Evolutionary conservation across 352 stramenopile species (phyloP).

Genomic region (Phytophthora idaei): DNA sequence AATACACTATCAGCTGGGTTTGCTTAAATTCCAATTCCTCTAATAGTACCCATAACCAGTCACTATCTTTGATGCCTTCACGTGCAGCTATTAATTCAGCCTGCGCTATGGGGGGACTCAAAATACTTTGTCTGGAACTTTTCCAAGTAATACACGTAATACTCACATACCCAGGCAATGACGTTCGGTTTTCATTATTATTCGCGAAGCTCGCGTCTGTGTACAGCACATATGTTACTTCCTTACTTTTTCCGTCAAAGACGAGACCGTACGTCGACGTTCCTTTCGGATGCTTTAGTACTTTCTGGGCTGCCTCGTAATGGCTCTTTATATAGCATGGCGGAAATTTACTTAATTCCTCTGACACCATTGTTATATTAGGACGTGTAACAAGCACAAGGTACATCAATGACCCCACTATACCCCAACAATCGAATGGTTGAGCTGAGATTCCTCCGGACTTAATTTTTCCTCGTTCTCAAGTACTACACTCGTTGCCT

Average conservation of each 20-base stretch:
- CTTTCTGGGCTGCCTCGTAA: neutral
- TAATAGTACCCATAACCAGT: slow-evolving; percentile 13
- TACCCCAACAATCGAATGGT: slow-evolving; percentile 12
- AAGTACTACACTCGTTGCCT: neutral
- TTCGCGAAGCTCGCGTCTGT: slow-evolving; percentile 17
- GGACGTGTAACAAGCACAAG: neutral
- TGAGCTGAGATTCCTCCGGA: slow-evolving; percentile 7
- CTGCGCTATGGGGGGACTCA: too few relatives aligned
- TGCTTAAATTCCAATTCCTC: slow-evolving; percentile 2
- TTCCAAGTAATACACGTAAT: slow-evolving; percentile 11
- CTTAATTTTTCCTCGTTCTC: slow-evolving; percentile 2
- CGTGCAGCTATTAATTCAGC: slow-evolving; percentile 18
- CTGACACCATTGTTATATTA: too few relatives aligned
- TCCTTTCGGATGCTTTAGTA: neutral
- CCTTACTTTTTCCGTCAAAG: slow-evolving; percentile 9
- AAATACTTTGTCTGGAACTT: too few relatives aligned
- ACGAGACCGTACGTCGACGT: slow-evolving; percentile 1
- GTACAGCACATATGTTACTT: too few relatives aligned
- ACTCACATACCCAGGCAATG: slow-evolving; percentile 6
- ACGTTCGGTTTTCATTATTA: slow-evolving; percentile 11
- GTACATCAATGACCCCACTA: slow-evolving; percentile 8
- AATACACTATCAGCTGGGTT: neutral
- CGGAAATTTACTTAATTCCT: neutral
- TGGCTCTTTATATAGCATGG: neutral
- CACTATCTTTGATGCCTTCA: slow-evolving; percentile 17